Base-by-base conservation (phyloP, 2,329 filamentous ascomycete genomes). In the Berkeleyomyces rouxiae region DNA sequence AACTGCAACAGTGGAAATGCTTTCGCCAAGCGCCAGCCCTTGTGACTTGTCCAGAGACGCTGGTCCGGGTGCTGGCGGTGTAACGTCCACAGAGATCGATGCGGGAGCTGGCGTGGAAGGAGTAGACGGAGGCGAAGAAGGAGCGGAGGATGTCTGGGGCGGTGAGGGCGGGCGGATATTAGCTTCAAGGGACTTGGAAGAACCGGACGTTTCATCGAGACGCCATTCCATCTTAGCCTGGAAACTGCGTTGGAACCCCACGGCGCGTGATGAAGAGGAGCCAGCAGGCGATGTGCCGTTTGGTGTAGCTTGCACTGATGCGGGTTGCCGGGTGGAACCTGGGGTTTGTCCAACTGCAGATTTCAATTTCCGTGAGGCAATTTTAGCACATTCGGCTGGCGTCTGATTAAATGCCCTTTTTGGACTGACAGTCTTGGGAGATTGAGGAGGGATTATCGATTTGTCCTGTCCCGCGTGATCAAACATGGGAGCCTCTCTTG, bases 181-280 rank as follows among this genome's bases (percentile, higher is more conserved):
- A 16, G 43, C 23, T 23, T 5, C 31, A 16, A 44, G 13, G 11
- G 44, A 51, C 44, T 37, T 36, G 31, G 49, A 16, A 43, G 46
- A n/a, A 37, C 9, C 37, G 9, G 49, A 23, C 11, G 47, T 11
- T 16, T 58, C 73, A 68, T 76, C 78, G 64, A 73, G 72, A 66
- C 70, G 74, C 74, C 74, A 79, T 66, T 78, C 76, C 70, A 82
- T 71, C 70, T 82, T 82, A 2, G 79, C 79, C 67, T 76, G 73
- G 67, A 81, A 77, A 65, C 78, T 81, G 49, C 79, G 72, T 65
- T 76, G 75, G 60, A 65, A 69, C 61, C 68, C 69, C 40, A 57
- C 64, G 11, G 47, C 40, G 43, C 60, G 37, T 23, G 55, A 13
- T 10, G 31, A 23, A 36, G 55, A 42, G 13, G 9, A n/a, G 3